phyloP scores from a whole-genome alignment of 768 basidiomycete genomes.

The Suillus tomentosus region DNA sequence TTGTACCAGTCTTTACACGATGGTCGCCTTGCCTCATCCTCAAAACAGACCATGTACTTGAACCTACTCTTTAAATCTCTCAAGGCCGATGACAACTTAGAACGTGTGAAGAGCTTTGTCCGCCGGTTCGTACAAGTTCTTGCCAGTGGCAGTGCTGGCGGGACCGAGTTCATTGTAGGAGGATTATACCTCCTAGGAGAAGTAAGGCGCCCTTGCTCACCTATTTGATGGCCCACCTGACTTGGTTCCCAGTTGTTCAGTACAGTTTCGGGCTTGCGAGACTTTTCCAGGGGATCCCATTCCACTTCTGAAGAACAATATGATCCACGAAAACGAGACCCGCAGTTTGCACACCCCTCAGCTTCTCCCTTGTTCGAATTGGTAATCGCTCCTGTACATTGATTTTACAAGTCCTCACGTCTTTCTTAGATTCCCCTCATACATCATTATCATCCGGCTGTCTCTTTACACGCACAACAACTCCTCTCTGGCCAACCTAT shows the following conservation, averaged over 20 bases:
- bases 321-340: conserved; percentile 89
- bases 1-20: conserved; percentile 92
- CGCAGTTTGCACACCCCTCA: conserved; percentile 80
- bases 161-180: conserved; percentile 86
- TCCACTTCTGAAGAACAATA: conserved; percentile 45
- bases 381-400: conserved; percentile 46
- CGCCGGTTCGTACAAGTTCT: conserved; percentile 83
- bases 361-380: conserved; percentile 88
- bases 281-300: conserved; percentile 42
- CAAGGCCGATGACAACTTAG: conserved; percentile 61
- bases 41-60: conserved; percentile 96
- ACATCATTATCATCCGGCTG: conserved; percentile 87
- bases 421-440: conserved; percentile 69
- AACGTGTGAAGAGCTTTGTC: conserved; percentile 78
- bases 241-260: conserved; percentile 47
- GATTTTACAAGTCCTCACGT: not conserved
- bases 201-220: conserved; percentile 45
- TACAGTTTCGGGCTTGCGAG: conserved; percentile 46
- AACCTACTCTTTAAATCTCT: conserved; percentile 91
- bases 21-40: conserved; percentile 72
- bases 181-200: conserved; percentile 87
- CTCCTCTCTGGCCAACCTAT: conserved; percentile 72
- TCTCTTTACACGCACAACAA: conserved; percentile 84
- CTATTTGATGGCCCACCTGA: not conserved
- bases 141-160: conserved; percentile 66